phyloP scores from a whole-genome alignment of 257 asterid genomes.

The Lavandula angustifolia region DNA sequence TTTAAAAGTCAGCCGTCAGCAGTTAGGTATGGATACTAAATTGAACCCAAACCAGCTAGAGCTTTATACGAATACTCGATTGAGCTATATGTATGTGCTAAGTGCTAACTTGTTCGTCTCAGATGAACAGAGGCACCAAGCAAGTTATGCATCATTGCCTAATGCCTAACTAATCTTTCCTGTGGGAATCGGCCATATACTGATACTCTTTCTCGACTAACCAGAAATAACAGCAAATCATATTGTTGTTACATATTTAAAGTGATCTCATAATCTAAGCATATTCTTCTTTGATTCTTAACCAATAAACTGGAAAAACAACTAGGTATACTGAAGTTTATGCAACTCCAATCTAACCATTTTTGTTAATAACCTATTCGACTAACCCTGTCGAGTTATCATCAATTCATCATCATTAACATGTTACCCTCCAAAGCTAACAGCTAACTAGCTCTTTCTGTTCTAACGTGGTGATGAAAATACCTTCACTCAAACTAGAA shows the following conservation, averaged over 20 bases:
- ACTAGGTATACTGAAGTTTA: background rate
- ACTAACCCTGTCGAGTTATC: conserved; percentile 2
- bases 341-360: conserved; percentile 10
- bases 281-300: background rate
- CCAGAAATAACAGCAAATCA: background rate
- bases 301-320: background rate
- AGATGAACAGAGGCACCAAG: conserved; percentile 12
- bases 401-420: conserved; percentile 2
- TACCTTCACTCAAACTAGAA: conserved; percentile 18
- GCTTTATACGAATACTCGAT: conserved; percentile 18
- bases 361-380: background rate
- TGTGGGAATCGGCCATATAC: background rate
- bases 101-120: background rate
- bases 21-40: conserved; percentile 13
- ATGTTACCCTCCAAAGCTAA: conserved; percentile 4
- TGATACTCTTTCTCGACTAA: conserved; percentile 1
- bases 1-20: background rate
- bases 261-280: conserved; percentile 8
- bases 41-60: conserved; percentile 9
- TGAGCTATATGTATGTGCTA: conserved; percentile 15
- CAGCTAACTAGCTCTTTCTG: background rate
- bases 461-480: background rate
- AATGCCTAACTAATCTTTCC: conserved; percentile 13
- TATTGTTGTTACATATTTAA: background rate
- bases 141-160: background rate